Conservation (phyloP, 2,329 filamentous ascomycete species). For the Apiospora saccharicola region DNA sequence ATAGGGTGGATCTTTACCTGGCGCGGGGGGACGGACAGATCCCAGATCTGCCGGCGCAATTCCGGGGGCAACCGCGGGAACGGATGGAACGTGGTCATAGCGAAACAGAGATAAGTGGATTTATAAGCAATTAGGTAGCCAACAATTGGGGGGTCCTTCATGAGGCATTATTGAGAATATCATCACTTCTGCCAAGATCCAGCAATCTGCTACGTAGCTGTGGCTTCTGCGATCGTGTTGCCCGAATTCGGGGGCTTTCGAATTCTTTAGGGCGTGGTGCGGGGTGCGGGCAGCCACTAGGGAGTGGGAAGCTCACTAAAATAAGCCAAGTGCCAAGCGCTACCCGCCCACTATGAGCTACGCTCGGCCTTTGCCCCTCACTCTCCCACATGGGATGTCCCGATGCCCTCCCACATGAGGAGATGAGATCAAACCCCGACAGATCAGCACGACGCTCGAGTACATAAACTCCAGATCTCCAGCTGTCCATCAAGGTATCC, state of each 20-base stretch:
- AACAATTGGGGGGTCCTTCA: neutral
- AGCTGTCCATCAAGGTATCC: constrained; percentile 1
- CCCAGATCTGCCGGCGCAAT: neutral
- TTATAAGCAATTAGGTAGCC: neutral
- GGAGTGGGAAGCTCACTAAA: neutral
- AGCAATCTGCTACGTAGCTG: neutral
- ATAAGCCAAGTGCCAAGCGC: neutral
- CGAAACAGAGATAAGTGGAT: too few species aligned
- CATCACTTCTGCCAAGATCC: neutral
- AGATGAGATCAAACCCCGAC: neutral
- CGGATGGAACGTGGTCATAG: neutral
- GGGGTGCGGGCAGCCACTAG: neutral
- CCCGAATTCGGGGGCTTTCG: neutral
- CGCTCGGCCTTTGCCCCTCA: neutral
- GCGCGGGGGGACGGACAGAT: neutral
- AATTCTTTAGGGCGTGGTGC: neutral
- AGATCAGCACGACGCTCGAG: neutral
- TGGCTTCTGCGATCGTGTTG: neutral
- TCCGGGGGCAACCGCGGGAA: neutral
- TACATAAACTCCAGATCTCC: neutral
- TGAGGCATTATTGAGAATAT: neutral
- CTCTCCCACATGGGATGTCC: neutral
- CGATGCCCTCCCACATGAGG: neutral
- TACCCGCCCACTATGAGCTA: neutral
- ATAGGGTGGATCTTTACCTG: too few species aligned